Base-by-base conservation (phyloP, 805 yeast genomes). In the Kluyveromyces lactis region DNA sequence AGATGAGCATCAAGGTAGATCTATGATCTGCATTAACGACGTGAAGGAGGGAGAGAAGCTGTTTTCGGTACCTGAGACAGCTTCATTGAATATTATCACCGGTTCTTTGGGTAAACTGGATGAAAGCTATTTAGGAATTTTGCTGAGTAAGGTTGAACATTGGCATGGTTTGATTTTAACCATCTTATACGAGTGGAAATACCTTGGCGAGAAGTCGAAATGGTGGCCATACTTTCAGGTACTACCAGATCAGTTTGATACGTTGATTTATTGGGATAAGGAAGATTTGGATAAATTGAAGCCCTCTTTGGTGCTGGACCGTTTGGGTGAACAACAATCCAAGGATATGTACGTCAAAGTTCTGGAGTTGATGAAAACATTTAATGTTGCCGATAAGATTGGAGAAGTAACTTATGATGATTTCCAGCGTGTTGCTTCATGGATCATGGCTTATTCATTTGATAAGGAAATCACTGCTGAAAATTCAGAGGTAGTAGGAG, bases 361-460 rank as follows among this genome's bases (percentile, higher is more conserved):
- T 72, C 29, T 42, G 13, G 40, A 31, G 6, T 40, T 42, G 12
- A 35, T 54, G 7, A 19, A 42, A 18, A 44, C 47, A 10, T 42
- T 55, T 16, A 62, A 60, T 19, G 48, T 75, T 15, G 63, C 63
- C 0, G 47, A 68, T 12, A 59, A 62, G 45, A 40, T 68, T 46
- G 44, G 63, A 11, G 55, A 56, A 8, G 57, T 72, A 1, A 60
- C 81, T 1, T 54, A 75, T 32, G 79, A 73, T 2, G 75, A 72
- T 9, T 92, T 83, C 56, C 80, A 79, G 48, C 64, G 71, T 27
- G 75, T 83, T 43, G 97, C 95, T 0, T 77, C 86, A 30, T 62
- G 84, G 12, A 84, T 92, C 34, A 76, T 87, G 86, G 74, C 96
- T 1, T 90, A 90, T 52, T 84, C 95, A 0, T 90, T 92, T 61